These are phyloP conservation scores for Suillus discolor DNA, from an alignment of 768 basidiomycete genomes.

Conservation along the genomic window DNA sequence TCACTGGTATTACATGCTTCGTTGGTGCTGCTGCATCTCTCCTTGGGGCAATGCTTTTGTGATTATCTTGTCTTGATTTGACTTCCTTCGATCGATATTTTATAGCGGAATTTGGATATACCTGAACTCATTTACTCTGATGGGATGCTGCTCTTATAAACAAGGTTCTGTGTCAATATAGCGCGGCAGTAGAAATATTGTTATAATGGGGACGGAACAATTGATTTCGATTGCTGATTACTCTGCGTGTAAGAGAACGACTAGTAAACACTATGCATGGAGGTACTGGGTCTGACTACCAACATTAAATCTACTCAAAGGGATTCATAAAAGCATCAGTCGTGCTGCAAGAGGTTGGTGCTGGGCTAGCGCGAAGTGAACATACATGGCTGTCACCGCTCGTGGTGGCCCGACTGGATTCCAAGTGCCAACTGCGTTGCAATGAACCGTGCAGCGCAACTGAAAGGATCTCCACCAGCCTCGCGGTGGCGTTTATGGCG, in stretches of 20 bases:
- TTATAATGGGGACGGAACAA: constrained; percentile 10
- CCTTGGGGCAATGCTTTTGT: constrained; percentile 26
- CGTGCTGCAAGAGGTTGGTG: not conserved
- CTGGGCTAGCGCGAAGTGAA: not conserved
- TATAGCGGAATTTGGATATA: not conserved
- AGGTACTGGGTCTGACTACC: not conserved
- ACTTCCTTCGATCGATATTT: not conserved
- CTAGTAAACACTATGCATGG: not conserved
- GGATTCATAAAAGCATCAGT: not conserved
- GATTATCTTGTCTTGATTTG: constrained; percentile 5
- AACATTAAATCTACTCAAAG: not conserved
- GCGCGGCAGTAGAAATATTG: constrained; percentile 1
- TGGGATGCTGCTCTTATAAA: not conserved
- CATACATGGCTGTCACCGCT: not conserved
- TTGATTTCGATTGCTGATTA: constrained; percentile 11
- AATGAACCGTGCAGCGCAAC: not conserved
- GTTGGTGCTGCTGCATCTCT: constrained; percentile 24
- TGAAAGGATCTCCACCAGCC: not conserved
- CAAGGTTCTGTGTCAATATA: constrained; percentile 10
- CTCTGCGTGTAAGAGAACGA: not conserved
- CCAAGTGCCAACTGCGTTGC: not conserved
- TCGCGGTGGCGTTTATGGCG: not conserved
- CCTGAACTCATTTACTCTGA: not conserved
- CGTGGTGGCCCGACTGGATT: not conserved
- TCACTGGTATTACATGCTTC: constrained; percentile 23